Evolutionary conservation across 73 alveolate species (phyloP).

Genomic region (Tetrahymena elliotti): DNA sequence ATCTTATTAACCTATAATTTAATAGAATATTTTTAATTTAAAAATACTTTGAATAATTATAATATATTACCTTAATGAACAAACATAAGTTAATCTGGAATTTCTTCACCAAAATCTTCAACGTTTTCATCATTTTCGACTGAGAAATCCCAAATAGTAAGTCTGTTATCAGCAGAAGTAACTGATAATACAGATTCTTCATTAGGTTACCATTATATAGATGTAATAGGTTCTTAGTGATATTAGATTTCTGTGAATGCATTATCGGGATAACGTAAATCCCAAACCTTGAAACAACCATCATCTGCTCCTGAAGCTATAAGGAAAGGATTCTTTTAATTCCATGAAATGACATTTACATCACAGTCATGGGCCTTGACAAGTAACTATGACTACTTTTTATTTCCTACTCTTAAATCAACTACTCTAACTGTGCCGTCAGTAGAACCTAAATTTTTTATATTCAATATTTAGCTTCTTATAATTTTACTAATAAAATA

Average conservation of each 20-base stretch:
- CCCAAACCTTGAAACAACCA: slow-evolving; percentile 76
- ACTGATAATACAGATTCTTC: slow-evolving; percentile 69
- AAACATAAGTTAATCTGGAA: slow-evolving; percentile 73
- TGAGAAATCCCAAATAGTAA: slow-evolving; percentile 72
- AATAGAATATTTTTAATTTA: background rate
- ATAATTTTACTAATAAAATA: background rate
- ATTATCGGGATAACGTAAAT: slow-evolving; percentile 57
- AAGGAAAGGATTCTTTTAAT: slow-evolving; percentile 52
- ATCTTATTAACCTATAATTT: slow-evolving; percentile 38
- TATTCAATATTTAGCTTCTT: background rate
- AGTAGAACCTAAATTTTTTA: background rate
- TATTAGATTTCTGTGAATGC: slow-evolving; percentile 66
- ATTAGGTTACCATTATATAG: slow-evolving; percentile 67
- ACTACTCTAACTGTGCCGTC: slow-evolving; percentile 33
- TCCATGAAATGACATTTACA: slow-evolving; percentile 75
- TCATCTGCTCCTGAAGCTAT: slow-evolving; percentile 81
- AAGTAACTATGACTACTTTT: slow-evolving; percentile 48
- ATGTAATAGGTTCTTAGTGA: slow-evolving; percentile 64
- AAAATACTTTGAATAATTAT: background rate
- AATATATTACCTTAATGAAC: slow-evolving; percentile 61
- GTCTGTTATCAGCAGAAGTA: slow-evolving; percentile 69
- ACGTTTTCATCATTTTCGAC: slow-evolving; percentile 73
- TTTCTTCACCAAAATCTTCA: slow-evolving; percentile 48
- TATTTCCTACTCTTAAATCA: slow-evolving; percentile 35
- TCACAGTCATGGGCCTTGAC: slow-evolving; percentile 65